Evolutionary conservation across 306 rosid genomes (phyloP).

Genomic region (Lablab purpureus): DNA sequence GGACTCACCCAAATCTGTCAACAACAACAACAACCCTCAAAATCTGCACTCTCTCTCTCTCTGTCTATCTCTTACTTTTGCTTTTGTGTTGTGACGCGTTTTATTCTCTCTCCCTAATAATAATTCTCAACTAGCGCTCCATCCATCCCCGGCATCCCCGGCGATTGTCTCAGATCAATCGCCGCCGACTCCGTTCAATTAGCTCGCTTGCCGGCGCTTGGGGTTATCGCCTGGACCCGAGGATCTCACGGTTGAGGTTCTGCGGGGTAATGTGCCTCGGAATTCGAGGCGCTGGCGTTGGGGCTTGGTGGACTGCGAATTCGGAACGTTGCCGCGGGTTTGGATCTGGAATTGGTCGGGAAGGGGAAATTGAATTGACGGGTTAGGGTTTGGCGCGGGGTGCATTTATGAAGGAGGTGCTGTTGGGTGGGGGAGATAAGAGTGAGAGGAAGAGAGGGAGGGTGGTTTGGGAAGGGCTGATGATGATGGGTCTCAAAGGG

Average conservation of each 20-base stretch:
- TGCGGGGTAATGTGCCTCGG: background rate
- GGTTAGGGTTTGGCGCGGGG: conserved; percentile 42
- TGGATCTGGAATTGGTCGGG: conserved; percentile 37
- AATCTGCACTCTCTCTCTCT: background rate
- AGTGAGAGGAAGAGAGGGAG: conserved; percentile 54
- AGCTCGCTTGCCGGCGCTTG: background rate
- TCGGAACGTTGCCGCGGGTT: background rate
- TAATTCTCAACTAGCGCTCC: conserved; percentile 10
- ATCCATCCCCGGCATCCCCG: too few species aligned
- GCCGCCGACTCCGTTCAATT: background rate
- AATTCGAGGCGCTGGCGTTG: background rate
- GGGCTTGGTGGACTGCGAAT: background rate
- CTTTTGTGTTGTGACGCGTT: conserved; percentile 23
- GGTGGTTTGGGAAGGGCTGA: conserved; percentile 62
- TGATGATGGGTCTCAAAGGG: conserved; percentile 73
- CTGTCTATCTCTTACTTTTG: conserved; percentile 20
- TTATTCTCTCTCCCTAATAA: conserved; percentile 1
- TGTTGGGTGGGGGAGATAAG: conserved; percentile 40
- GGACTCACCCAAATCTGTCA: conserved; percentile 29
- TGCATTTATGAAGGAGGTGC: conserved; percentile 51
- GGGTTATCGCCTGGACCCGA: background rate
- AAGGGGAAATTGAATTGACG: background rate
- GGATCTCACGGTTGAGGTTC: conserved; percentile 32
- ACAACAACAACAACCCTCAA: conserved; percentile 39
- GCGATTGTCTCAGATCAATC: conserved; percentile 23